Conservation (phyloP, 1,284 basidiomycete genomes). For the Ceratobasidium sp. region DNA sequence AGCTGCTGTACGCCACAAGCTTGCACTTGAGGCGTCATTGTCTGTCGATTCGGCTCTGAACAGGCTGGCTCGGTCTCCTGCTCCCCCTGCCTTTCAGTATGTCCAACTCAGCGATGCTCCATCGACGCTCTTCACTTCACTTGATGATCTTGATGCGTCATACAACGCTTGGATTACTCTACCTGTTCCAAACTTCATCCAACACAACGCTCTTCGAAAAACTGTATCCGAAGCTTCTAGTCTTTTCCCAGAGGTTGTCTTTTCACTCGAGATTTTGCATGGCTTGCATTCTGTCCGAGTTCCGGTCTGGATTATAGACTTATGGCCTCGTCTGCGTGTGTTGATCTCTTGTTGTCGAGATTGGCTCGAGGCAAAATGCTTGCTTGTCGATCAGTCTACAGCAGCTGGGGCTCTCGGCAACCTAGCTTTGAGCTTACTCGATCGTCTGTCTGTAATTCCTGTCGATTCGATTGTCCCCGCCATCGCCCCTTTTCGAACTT, state of each 20-base stretch:
- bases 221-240: too few species aligned
- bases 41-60: background rate
- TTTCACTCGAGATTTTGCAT: background rate
- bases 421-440: background rate
- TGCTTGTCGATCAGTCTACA: too few species aligned
- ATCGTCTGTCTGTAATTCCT: background rate
- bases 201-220: background rate
- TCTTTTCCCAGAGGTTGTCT: too few species aligned
- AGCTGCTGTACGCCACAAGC: background rate
- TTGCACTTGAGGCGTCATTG: background rate
- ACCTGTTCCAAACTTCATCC: background rate
- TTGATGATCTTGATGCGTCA: background rate
- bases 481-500: slow-evolving; percentile 1
- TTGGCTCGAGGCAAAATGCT: background rate
- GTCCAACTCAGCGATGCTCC: background rate
- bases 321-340: background rate
- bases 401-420: background rate
- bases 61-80: background rate
- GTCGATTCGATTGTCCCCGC: background rate
- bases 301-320: background rate
- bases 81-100: background rate
- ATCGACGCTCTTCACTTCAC: background rate
- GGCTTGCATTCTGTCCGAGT: background rate
- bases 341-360: background rate
- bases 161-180: background rate